These are phyloP conservation scores for Hypoxylon fragiforme DNA, from an alignment of 495 filamentous ascomycete genomes.

Conservation along the genomic window DNA sequence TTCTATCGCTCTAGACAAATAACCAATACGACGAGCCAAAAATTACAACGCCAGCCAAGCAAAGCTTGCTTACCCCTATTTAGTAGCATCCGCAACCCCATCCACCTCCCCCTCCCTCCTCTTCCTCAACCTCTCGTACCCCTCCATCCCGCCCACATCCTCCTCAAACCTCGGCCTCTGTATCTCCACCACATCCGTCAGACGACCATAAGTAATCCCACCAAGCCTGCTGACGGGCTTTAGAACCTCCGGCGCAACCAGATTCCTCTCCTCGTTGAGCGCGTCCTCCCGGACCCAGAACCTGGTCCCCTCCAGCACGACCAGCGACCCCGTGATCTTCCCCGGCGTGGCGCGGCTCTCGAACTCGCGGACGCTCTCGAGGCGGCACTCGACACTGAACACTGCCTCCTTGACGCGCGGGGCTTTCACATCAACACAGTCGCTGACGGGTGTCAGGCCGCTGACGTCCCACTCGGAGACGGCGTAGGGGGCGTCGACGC, in stretches of 20 bases:
- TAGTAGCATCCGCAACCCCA: neutral
- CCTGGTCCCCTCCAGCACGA: slow-evolving; percentile 78
- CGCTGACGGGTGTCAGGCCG: slow-evolving; percentile 70
- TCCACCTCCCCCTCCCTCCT: slow-evolving; percentile 11
- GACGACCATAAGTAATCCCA: slow-evolving; percentile 79
- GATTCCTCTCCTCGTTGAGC: slow-evolving; percentile 71
- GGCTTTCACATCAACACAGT: slow-evolving; percentile 65
- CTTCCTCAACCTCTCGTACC: slow-evolving; percentile 41
- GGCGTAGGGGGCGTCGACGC: slow-evolving; percentile 78
- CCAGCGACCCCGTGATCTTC: slow-evolving; percentile 71
- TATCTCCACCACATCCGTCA: slow-evolving; percentile 74
- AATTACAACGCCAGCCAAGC: no score
- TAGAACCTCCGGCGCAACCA: slow-evolving; percentile 71
- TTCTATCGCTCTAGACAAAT: no score
- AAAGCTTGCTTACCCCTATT: neutral
- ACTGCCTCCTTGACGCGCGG: slow-evolving; percentile 81
- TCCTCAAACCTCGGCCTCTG: slow-evolving; percentile 68
- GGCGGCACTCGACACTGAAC: slow-evolving; percentile 77
- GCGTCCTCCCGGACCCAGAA: slow-evolving; percentile 94
- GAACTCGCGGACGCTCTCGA: slow-evolving; percentile 74
- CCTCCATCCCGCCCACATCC: slow-evolving; percentile 46
- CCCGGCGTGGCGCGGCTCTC: slow-evolving; percentile 68
- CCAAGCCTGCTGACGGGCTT: slow-evolving; percentile 79
- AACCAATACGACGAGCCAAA: no score
- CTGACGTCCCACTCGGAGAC: slow-evolving; percentile 79